Evolutionary conservation across 495 filamentous ascomycete genomes (phyloP).

Genomic region (Penicillium salamii): DNA sequence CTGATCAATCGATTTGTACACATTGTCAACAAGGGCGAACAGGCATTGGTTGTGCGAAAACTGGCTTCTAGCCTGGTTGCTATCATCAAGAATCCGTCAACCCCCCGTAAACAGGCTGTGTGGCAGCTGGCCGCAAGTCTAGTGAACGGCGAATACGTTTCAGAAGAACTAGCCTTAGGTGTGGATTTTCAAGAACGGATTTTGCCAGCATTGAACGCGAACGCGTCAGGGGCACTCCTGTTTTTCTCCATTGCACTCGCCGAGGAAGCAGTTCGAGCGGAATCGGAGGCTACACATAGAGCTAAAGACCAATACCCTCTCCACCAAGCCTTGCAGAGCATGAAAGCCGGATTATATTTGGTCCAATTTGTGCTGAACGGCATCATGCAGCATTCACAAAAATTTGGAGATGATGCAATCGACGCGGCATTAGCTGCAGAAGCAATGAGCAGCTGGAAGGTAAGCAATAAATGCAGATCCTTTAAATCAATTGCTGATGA

Average conservation of each 20-base stretch:
- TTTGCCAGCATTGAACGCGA: conserved; percentile 49
- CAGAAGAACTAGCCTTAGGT: conserved; percentile 50
- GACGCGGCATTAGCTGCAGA: conserved; percentile 25
- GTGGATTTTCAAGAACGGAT: conserved; percentile 40
- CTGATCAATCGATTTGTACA: conserved; percentile 66
- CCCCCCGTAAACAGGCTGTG: conserved; percentile 66
- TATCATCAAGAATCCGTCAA: conserved; percentile 70
- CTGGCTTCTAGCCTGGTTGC: conserved; percentile 78
- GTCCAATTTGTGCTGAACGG: conserved; percentile 36
- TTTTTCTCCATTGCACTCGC: conserved; percentile 73
- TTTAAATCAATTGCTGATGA: too few species aligned
- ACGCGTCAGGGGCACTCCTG: conserved; percentile 57
- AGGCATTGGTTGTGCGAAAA: conserved; percentile 71
- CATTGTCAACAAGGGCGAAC: conserved; percentile 55
- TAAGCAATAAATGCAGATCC: conserved; percentile 22
- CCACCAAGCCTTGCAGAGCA: conserved; percentile 27
- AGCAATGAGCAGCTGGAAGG: conserved; percentile 38
- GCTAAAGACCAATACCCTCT: too few species aligned
- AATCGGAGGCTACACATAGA: conserved; percentile 21
- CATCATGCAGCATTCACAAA: conserved; percentile 27
- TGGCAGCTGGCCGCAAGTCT: conserved; percentile 64
- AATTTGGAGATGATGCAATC: conserved; percentile 17
- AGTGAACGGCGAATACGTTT: conserved; percentile 48
- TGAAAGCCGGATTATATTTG: conserved; percentile 36
- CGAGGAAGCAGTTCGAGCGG: conserved; percentile 56